phyloP scores from a whole-genome alignment of 192 early-diverging fungal genomes.

The Gaertneriomyces semiglobifer region DNA sequence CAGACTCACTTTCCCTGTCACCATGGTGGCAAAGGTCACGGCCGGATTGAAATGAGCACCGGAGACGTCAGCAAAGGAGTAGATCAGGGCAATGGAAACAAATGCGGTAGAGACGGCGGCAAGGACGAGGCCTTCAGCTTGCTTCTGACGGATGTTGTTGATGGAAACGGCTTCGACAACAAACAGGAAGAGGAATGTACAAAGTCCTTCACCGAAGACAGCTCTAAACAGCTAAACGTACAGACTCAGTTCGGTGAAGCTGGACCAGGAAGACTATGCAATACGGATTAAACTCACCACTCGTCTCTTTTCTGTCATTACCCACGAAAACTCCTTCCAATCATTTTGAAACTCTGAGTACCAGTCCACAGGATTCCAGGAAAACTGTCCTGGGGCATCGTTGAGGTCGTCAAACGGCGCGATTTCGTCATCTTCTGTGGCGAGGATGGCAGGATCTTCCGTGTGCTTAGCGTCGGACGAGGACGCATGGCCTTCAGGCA shows the following conservation, averaged over 20 bases:
- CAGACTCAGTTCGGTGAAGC: not conserved
- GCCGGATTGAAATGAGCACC: slow-evolving; percentile 67
- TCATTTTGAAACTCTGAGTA: slow-evolving; percentile 45
- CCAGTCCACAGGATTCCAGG: slow-evolving; percentile 56
- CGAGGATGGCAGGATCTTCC: not conserved
- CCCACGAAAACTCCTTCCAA: slow-evolving; percentile 43
- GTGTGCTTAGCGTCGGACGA: too few relatives aligned
- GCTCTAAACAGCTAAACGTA: slow-evolving; percentile 48
- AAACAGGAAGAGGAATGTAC: slow-evolving; percentile 62
- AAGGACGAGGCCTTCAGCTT: slow-evolving; percentile 49
- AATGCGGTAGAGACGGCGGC: slow-evolving; percentile 52
- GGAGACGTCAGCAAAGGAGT: slow-evolving; percentile 64
- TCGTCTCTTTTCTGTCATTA: slow-evolving; percentile 53
- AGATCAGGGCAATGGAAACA: slow-evolving; percentile 50
- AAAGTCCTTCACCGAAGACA: slow-evolving; percentile 56
- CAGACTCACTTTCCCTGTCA: slow-evolving; percentile 55
- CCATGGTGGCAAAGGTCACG: slow-evolving; percentile 57
- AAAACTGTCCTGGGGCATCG: slow-evolving; percentile 39
- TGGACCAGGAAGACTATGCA: not conserved
- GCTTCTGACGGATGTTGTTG: slow-evolving; percentile 52
- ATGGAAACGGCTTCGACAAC: slow-evolving; percentile 50
- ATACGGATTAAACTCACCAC: slow-evolving; percentile 38
- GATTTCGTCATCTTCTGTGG: slow-evolving; percentile 20
- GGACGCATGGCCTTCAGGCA: too few relatives aligned
- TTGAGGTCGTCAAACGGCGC: slow-evolving; percentile 23